Base-by-base conservation (phyloP, 2,329 filamentous ascomycete species). In the Scedosporium aurantiacum region DNA sequence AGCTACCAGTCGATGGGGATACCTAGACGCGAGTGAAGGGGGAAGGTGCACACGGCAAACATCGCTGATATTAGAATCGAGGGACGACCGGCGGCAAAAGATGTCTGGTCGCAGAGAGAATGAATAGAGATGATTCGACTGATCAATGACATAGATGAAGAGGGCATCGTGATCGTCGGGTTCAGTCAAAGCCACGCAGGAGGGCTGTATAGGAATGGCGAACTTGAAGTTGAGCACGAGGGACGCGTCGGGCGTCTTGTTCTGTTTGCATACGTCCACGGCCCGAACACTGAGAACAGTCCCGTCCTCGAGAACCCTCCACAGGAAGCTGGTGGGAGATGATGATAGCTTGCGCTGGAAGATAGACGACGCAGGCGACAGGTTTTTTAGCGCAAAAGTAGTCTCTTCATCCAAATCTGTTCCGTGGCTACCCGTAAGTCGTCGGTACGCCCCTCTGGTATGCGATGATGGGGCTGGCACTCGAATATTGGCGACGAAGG, bases 271-370 rank as follows among this genome's bases (percentile, higher is more conserved):
- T 66, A 97, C 76, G 74, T 99, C 94, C 63, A 90, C 85, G 47
- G 85, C 86, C 70, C 90, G 88, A 58, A 99, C 80, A 74, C 94
- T 93, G 67, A 99, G 79, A 64, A 91, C 79, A 66, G 83, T 89
- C 69, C 86, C 85, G 68, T 90, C 85, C 69, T 96, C 88, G 63
- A 97, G 76, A 45, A 97, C 82, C 67, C 93, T 85, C 94, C 94
- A 99, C 57, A 96, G 81, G 70, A 97, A 95, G 73, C 85, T 90
- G 70, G 89, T 86, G 45, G 94, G 94, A 65, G 88, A 86, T 65
- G 82, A 79, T 69, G 88, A 84, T 72, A 88, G 83, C 72, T 83
- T 83, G 61, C 94, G 86, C 73, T 96, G 91, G 76, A 90, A 96
- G 61, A 97, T 82, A 2, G 90, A 91, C 28, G 90, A 88, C 37